phyloP scores from a whole-genome alignment of 352 stramenopile species.

The Lagenidium giganteum region DNA sequence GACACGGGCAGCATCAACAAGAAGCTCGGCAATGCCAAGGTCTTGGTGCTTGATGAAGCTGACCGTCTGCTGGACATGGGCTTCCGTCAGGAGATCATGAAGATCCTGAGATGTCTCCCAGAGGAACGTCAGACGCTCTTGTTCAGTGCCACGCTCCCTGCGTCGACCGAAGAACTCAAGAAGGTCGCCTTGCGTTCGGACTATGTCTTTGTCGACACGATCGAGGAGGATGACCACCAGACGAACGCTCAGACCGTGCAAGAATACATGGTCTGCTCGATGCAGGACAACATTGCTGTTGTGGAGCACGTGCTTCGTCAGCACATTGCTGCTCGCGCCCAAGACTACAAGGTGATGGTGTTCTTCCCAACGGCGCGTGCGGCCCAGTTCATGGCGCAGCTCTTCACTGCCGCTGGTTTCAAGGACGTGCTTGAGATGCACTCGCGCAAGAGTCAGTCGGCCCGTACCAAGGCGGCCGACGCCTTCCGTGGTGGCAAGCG shows the following conservation, averaged over 20 bases:
- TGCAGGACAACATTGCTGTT: slow-evolving; percentile 64
- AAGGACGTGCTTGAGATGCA: slow-evolving; percentile 92
- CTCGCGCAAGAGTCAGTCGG: slow-evolving; percentile 91
- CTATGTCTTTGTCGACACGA: slow-evolving; percentile 92
- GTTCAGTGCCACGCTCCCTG: slow-evolving; percentile 94
- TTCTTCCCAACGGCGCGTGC: slow-evolving; percentile 92
- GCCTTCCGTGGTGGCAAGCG: slow-evolving; percentile 86
- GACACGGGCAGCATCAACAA: slow-evolving; percentile 79
- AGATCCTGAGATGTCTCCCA: slow-evolving; percentile 73
- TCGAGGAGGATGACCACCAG: slow-evolving; percentile 88
- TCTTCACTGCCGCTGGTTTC: slow-evolving; percentile 78
- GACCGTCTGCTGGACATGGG: slow-evolving; percentile 97
- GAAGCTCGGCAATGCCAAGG: slow-evolving; percentile 36
- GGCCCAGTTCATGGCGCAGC: slow-evolving; percentile 85
- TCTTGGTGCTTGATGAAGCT: slow-evolving; percentile 93
- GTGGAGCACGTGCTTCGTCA: slow-evolving; percentile 69
- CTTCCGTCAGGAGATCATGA: slow-evolving; percentile 89
- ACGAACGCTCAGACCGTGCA: slow-evolving; percentile 89
- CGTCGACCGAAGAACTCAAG: slow-evolving; percentile 83
- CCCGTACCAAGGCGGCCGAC: slow-evolving; percentile 84
- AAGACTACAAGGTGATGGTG: slow-evolving; percentile 93
- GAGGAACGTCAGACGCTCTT: slow-evolving; percentile 91
- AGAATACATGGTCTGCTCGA: slow-evolving; percentile 62
- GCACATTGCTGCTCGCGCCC: slow-evolving; percentile 62
- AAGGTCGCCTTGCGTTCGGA: slow-evolving; percentile 77